These are phyloP conservation scores for Bacidia rubella DNA, from an alignment of 495 filamentous ascomycete genomes.

Conservation along the genomic window DNA sequence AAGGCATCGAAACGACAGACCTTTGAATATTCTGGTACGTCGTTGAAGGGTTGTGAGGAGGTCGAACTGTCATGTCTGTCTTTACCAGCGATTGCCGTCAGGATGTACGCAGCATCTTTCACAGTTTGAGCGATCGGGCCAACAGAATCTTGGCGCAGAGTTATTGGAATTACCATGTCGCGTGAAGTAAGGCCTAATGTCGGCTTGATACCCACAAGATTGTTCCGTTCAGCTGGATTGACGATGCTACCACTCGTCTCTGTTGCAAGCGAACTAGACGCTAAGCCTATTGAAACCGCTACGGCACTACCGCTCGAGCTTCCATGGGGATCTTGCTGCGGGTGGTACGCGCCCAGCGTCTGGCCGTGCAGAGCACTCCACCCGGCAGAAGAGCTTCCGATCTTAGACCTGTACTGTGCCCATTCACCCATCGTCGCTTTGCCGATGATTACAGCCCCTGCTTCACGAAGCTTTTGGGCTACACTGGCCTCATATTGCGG, in stretches of 20 bases:
- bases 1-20: slow-evolving; percentile 23
- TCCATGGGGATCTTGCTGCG: slow-evolving; percentile 26
- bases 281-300: slow-evolving; percentile 24
- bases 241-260: slow-evolving; percentile 30
- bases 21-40: slow-evolving; percentile 30
- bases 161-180: slow-evolving; percentile 25
- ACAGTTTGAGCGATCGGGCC: slow-evolving; percentile 27
- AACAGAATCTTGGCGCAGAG: slow-evolving; percentile 25
- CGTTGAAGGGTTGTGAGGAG: slow-evolving; percentile 25
- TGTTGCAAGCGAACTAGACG: slow-evolving; percentile 23
- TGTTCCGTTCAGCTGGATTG: slow-evolving; percentile 24
- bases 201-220: slow-evolving; percentile 30
- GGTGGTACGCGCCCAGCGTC: slow-evolving; percentile 29
- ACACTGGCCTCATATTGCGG: slow-evolving; percentile 54
- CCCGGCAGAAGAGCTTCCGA: slow-evolving; percentile 26
- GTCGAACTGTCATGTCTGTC: slow-evolving; percentile 34
- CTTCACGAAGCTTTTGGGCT: slow-evolving; percentile 43
- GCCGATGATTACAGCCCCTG: slow-evolving; percentile 55
- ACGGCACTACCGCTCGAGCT: slow-evolving; percentile 25
- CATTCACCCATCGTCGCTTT: slow-evolving; percentile 60
- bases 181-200: slow-evolving; percentile 27
- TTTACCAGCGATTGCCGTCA: slow-evolving; percentile 24
- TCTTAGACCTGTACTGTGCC: slow-evolving; percentile 32
- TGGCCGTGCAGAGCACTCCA: slow-evolving; percentile 35
- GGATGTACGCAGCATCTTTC: slow-evolving; percentile 26